Evolutionary conservation across 2,329 filamentous ascomycete species (phyloP), one percentile per base, ranked within the genome.

Genomic region (Arthrobotrys sphaeroides): DNA sequence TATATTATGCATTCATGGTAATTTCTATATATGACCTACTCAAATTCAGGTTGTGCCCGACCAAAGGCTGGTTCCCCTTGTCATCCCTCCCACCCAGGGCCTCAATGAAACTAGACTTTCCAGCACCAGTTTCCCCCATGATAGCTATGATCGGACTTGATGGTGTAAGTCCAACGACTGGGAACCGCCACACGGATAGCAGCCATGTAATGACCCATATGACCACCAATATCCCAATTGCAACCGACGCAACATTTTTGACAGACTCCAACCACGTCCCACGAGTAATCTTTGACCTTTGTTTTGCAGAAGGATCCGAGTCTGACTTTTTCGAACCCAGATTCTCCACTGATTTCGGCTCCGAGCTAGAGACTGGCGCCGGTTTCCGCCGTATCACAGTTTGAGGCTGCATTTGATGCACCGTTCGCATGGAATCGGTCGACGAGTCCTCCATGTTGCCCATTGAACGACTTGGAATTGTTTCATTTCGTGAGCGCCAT

Each of bases 51-150:
- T n/a, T 68, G 43, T 75, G 64, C 5, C 72, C 72, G 13, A 75
- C 59, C 5, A 18, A n/a, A 20, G 78, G 78, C 1, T 36, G 51
- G 3, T 53, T 13, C 3, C 69, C 72, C 13, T 62, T 16, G 2
- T 49, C 28, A 26, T 77, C 72, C 13, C 59, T 53, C n/a, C 78
- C 78, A 18, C 77, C 78, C 9, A 78, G 38, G 1, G 76, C 55
- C 24, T 75, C 75, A 18, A 78, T 78, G 43, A 78, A 78, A 36
- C 77, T 77, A 47, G 77, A 74, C 77, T 78, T 79, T 26, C 78
- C 81, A 3, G 80, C 80, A 0, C 77, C 77, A 26, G 65, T 66
- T 42, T 78, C 80, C 13, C 78, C 80, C 74, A 82, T 83, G 74
- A 84, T 68, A 4, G 70, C 70, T 31, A 75, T 64, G 24, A 75